Conservation (phyloP, 2,329 filamentous ascomycete genomes). For the Trichoderma sp. region DNA sequence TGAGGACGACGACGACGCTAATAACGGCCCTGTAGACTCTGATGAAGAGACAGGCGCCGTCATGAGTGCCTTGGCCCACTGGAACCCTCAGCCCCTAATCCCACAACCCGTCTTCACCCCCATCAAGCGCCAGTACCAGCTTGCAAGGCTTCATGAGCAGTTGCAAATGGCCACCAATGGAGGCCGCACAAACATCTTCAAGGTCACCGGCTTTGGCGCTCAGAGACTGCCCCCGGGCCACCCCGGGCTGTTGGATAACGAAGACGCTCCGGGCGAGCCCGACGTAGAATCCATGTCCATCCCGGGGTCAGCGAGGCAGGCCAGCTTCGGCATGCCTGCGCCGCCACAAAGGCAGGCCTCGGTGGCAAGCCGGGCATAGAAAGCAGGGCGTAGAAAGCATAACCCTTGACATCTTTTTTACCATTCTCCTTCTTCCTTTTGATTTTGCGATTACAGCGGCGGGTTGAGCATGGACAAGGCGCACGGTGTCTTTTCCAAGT, state of each 20-base stretch:
- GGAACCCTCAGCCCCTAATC: conserved; percentile 75
- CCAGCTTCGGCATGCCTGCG: conserved; percentile 45
- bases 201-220: conserved; percentile 54
- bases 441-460: not conserved
- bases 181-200: conserved; percentile 64
- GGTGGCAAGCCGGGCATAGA: conserved; percentile 47
- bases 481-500: not conserved
- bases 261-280: conserved; percentile 59
- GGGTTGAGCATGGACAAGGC: not conserved
- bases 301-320: conserved; percentile 40
- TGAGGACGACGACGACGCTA: conserved; percentile 80
- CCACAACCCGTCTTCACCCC: conserved; percentile 62
- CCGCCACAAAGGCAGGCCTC: conserved; percentile 46
- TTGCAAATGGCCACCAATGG: conserved; percentile 65
- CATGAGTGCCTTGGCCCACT: conserved; percentile 75
- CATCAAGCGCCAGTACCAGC: conserved; percentile 62
- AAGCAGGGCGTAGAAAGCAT: not conserved
- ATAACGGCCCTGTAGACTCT: conserved; percentile 80
- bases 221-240: conserved; percentile 54
- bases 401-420: not conserved
- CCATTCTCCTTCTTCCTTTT: not conserved
- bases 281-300: conserved; percentile 45
- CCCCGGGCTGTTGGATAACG: conserved; percentile 45
- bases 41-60: conserved; percentile 91
- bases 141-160: conserved; percentile 63